phyloP scores from a whole-genome alignment of 1,284 basidiomycete genomes.

The Meira nashicola region DNA sequence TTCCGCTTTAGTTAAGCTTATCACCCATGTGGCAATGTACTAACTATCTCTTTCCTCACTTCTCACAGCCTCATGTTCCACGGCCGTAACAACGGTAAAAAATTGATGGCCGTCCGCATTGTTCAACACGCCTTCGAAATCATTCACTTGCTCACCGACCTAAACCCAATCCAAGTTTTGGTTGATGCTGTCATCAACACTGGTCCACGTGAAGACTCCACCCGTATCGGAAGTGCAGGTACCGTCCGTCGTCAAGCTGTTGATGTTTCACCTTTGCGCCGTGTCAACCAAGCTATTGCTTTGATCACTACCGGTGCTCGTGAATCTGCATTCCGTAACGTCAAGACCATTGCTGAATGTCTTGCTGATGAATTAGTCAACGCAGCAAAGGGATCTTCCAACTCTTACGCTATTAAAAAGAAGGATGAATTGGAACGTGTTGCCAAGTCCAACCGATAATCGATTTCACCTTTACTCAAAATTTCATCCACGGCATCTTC shows the following conservation, averaged over 20 bases:
- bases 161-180: slow-evolving; percentile 97
- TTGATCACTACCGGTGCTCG: slow-evolving; percentile 95
- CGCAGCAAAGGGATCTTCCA: slow-evolving; percentile 99
- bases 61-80: slow-evolving; percentile 72
- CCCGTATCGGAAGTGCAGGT: slow-evolving; percentile 98
- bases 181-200: slow-evolving; percentile 99
- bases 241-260: slow-evolving; percentile 99
- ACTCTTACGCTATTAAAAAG: slow-evolving; percentile 98
- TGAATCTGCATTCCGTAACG: slow-evolving; percentile 99
- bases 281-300: slow-evolving; percentile 95
- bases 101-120: slow-evolving; percentile 97
- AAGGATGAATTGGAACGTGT: slow-evolving; percentile 96
- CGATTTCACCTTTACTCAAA: not conserved
- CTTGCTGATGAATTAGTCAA: slow-evolving; percentile 99
- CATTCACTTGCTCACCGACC: slow-evolving; percentile 99
- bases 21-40: not conserved
- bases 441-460: slow-evolving; percentile 97
- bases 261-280: slow-evolving; percentile 95
- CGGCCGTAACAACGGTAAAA: slow-evolving; percentile 99
- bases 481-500: too few relatives aligned
- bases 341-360: slow-evolving; percentile 93
- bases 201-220: slow-evolving; percentile 98
- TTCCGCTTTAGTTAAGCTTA: not conserved
- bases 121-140: slow-evolving; percentile 99
- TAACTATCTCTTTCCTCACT: slow-evolving; percentile 7